phyloP scores from a whole-genome alignment of 768 basidiomycete genomes.

The Gelatoporia subvermispora region DNA sequence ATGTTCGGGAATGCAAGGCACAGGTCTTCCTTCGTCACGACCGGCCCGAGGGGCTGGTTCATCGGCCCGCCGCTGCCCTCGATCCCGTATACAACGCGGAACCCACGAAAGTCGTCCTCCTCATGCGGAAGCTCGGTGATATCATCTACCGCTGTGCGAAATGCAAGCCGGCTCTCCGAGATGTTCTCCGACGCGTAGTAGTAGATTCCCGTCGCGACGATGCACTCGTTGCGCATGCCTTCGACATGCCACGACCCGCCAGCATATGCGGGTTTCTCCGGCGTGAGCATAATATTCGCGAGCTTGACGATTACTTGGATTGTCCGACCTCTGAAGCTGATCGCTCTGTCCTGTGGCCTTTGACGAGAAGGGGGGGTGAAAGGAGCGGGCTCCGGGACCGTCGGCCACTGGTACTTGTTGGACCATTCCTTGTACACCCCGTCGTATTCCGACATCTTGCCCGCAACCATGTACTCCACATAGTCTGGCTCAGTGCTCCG shows the following conservation, averaged over 20 bases:
- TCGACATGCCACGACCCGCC: conserved; percentile 33
- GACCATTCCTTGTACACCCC: not conserved
- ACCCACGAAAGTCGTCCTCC: conserved; percentile 2
- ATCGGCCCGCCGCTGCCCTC: conserved; percentile 2
- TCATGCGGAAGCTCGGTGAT: not conserved
- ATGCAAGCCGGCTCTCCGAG: conserved; percentile 24
- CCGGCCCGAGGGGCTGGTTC: conserved; percentile 23
- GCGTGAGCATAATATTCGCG: conserved; percentile 28
- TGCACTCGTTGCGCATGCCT: conserved; percentile 21
- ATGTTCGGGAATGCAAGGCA: conserved; percentile 33
- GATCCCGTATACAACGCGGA: not conserved
- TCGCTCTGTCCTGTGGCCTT: not conserved
- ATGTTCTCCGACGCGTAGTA: conserved; percentile 30
- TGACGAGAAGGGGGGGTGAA: not conserved
- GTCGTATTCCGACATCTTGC: not conserved
- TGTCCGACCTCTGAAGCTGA: conserved; percentile 12
- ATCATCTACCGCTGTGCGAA: conserved; percentile 22
- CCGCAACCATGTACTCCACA: not conserved
- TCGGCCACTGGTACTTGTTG: not conserved
- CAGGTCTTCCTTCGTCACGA: conserved; percentile 23
- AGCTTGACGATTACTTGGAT: conserved; percentile 39
- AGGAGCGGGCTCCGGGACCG: not conserved
- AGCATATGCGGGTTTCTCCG: conserved; percentile 22
- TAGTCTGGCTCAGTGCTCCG: not conserved
- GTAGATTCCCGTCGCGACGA: conserved; percentile 6